Base-by-base conservation (phyloP, 768 basidiomycete species). In the Amanita phalloides region DNA sequence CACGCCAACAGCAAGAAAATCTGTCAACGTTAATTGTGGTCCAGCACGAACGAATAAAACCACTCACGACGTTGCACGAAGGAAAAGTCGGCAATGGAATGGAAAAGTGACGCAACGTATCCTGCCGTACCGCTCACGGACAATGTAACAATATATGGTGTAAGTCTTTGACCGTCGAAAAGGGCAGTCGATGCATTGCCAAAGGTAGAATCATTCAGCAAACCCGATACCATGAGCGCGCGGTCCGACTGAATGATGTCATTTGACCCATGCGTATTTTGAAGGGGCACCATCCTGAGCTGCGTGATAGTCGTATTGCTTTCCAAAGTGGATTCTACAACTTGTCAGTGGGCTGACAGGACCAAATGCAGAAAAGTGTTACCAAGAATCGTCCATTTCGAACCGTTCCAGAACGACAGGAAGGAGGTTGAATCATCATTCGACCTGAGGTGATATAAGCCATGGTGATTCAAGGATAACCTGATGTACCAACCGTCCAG, bases 251-350 rank as follows among this genome's bases (percentile, higher is more conserved):
- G 79, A 54, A 96, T 81, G 17, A 89, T 66, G 26, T 78, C 75
- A 56, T 84, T 88, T 30, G 75, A 71, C 13, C 70, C 55, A 61
- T 96, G 90, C n/a, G 78, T 79, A 55, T 82, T 75, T 60, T 83
- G 80, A 14, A 97, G 71, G 8, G 95, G 95, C 17, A 98, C 94
- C 80, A 99, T 90, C 1, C 79, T 72, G 37, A 99, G 71, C 64
- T 94, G 90, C 20, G 87, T 78, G 44, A 98, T 74, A 43, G 79
- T 77, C 13, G 86, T 83, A 28, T 71, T 69, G 26, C 71, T 68
- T 51, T 75, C 65, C 13, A 90, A 66, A 14, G 70, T 67, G 4
- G 79, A 78, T 45, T 73, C 88, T 87, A 48, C 14, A 11, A 14
- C n/a, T 35, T 23, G 45, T 53, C 43, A 54, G 30, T 50, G 50